Percentiles rank a stretch among this genome's conserved stretches.
Evolutionary conservation across 2,329 filamentous ascomycete species (phyloP).

Genomic region (Aspergillus caelatus): DNA sequence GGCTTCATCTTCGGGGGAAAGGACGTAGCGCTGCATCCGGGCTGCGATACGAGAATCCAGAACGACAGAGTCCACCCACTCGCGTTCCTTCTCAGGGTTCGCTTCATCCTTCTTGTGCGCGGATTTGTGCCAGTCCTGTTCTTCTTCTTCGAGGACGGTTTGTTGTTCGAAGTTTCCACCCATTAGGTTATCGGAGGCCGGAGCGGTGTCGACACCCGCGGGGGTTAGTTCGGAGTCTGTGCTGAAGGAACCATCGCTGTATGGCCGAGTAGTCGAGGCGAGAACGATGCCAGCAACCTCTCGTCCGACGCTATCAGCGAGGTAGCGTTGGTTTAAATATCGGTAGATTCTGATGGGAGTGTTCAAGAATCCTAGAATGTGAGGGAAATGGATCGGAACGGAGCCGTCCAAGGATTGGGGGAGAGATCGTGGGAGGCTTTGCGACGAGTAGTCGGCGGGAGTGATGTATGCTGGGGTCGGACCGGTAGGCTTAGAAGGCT

Average conservation of each 20-base stretch:
- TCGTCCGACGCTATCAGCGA: constrained; percentile 87
- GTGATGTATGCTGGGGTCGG: constrained; percentile 74
- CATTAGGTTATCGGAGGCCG: constrained; percentile 21
- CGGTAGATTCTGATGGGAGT: constrained; percentile 84
- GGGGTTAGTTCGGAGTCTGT: constrained; percentile 23
- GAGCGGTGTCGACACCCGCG: constrained; percentile 30
- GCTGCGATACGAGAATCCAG: constrained; percentile 74
- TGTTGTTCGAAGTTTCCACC: constrained; percentile 63
- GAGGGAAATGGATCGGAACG: constrained; percentile 75
- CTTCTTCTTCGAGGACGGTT: constrained; percentile 68
- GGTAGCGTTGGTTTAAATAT: constrained; percentile 77
- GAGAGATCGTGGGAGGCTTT: constrained; percentile 64
- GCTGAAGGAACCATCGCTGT: constrained; percentile 32
- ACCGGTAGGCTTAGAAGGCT: constrained; percentile 56
- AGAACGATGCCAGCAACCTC: constrained; percentile 86
- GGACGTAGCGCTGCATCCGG: constrained; percentile 79
- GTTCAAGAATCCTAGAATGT: constrained; percentile 89
- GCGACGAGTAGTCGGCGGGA: constrained; percentile 69
- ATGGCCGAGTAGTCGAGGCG: constrained; percentile 45
- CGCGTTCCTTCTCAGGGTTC: constrained; percentile 63
- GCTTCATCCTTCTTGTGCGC: constrained; percentile 60
- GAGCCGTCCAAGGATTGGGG: constrained; percentile 75
- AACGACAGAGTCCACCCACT: constrained; percentile 75
- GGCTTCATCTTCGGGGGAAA: constrained; percentile 70
- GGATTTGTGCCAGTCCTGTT: constrained; percentile 83